Evolutionary conservation across 768 basidiomycete species (phyloP), one percentile per base, ranked within the genome.

Genomic region (Tylopilus sp.): DNA sequence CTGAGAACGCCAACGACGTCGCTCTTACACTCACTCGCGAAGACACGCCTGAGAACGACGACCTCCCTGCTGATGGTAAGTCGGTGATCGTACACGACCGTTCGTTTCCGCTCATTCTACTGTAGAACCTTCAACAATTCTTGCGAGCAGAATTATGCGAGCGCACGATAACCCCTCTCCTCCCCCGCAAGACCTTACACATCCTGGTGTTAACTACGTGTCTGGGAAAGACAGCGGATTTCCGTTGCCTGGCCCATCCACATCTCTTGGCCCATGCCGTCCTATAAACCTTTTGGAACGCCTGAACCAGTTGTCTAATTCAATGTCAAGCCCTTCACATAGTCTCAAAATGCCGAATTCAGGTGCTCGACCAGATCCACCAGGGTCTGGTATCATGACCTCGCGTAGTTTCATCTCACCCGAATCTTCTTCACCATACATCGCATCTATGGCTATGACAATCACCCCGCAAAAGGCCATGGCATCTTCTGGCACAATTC

Each of bases 111-210:
- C 55, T 57, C 44, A 11, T 38, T 33, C 39, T n/a, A 21, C 17
- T 35, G 23, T 55, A 81, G 88, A 89, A 62, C 86, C 86, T 9
- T 79, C 86, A 2, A 84, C 85, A 49, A 75, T 76, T 5, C 71
- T 91, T 44, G 88, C 84, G 28, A 79, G 72, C 55, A 81, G 70
- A 67, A 79, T 91, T 41, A 75, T 85, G 40, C 76, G 81, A 44
- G 88, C 88, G 46, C 79, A 81, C 51, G 82, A 81, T 59, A 91
- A 91, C 59, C 88, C 88, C 17, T 90, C 88, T 17, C 87, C 88
- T 17, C 81, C 81, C 5, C 81, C 81, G 25, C 60, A 47, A 38
- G 58, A 58, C 41, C 56, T 44, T 40, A 57, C 57, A 18, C 51
- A 58, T 31, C 47, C 60, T 38, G 52, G 57, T 17, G 26, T 48